These are phyloP conservation scores for Mycena citricolor DNA, from an alignment of 1,284 basidiomycete genomes.

Conservation along the genomic window DNA sequence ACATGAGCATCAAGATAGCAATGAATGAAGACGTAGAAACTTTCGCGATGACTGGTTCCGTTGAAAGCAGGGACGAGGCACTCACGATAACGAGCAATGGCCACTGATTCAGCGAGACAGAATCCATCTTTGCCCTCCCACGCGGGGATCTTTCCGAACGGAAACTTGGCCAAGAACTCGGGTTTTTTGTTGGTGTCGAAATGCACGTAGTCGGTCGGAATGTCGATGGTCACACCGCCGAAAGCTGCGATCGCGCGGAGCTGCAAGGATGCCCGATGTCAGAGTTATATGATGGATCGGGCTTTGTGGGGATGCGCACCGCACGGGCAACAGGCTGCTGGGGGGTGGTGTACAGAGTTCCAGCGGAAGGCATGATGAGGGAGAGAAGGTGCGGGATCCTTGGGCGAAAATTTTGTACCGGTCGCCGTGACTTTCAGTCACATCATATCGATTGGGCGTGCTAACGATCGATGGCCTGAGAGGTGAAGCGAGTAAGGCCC, in stretches of 20 bases:
- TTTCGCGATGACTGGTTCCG: slow-evolving; percentile 35
- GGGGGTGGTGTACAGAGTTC: slow-evolving; percentile 57
- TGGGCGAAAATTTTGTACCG: no score
- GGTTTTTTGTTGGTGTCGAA: slow-evolving; percentile 74
- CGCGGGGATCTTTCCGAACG: slow-evolving; percentile 82
- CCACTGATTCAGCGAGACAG: slow-evolving; percentile 73
- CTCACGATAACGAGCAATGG: slow-evolving; percentile 90
- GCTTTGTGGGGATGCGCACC: slow-evolving; percentile 39
- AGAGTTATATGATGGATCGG: background rate
- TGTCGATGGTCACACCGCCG: slow-evolving; percentile 66
- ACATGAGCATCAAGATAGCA: slow-evolving; percentile 65
- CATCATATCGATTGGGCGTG: no score
- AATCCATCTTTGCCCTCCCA: slow-evolving; percentile 79
- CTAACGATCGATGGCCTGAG: no score
- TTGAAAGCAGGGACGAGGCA: slow-evolving; percentile 30
- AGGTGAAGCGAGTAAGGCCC: no score
- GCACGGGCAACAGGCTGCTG: slow-evolving; percentile 44
- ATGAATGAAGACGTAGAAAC: slow-evolving; percentile 50
- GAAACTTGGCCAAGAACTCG: slow-evolving; percentile 78
- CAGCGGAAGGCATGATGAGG: slow-evolving; percentile 43
- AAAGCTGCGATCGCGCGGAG: slow-evolving; percentile 73
- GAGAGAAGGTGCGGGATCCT: slow-evolving; percentile 20
- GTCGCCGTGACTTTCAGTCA: no score
- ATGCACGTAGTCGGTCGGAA: slow-evolving; percentile 58
- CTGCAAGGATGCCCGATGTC: slow-evolving; percentile 34